Evolutionary conservation across 139 green algal genomes (phyloP).

Genomic region (Limnomonas spitsbergensis): DNA sequence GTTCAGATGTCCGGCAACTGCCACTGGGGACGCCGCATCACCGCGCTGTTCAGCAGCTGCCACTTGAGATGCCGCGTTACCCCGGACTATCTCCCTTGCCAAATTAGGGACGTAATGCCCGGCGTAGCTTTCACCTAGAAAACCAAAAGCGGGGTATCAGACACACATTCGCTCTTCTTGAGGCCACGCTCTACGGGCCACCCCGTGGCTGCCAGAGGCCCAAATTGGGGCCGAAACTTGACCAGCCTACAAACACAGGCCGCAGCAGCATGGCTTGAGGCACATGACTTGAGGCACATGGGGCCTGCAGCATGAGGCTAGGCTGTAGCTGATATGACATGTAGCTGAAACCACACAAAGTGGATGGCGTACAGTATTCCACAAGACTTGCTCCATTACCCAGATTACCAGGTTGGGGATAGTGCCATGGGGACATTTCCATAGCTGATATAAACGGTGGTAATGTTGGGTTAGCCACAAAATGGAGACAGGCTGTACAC

Average conservation of each 20-base stretch:
- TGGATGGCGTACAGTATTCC: too few species aligned
- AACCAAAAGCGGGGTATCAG: too few species aligned
- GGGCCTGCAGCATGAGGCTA: background rate
- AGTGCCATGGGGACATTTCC: too few species aligned
- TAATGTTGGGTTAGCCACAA: too few species aligned
- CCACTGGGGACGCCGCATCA: background rate
- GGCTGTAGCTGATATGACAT: too few species aligned
- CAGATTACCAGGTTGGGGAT: too few species aligned
- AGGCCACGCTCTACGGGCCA: background rate
- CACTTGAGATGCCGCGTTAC: background rate
- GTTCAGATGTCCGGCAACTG: too few species aligned
- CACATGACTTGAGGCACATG: background rate
- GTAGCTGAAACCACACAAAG: too few species aligned
- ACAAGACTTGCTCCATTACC: too few species aligned
- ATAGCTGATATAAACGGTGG: too few species aligned
- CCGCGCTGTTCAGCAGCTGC: background rate
- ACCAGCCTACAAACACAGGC: background rate
- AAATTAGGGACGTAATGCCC: constrained; percentile 76
- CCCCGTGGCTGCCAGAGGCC: background rate
- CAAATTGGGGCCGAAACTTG: background rate
- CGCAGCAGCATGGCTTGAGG: background rate
- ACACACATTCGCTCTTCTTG: too few species aligned
- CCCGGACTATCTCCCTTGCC: constrained; percentile 55
- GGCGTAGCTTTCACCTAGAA: constrained; percentile 40
- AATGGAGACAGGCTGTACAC: too few species aligned